Evolutionary conservation across 345 rosid species (phyloP).

Genomic region (Citrus mangshanensis): DNA sequence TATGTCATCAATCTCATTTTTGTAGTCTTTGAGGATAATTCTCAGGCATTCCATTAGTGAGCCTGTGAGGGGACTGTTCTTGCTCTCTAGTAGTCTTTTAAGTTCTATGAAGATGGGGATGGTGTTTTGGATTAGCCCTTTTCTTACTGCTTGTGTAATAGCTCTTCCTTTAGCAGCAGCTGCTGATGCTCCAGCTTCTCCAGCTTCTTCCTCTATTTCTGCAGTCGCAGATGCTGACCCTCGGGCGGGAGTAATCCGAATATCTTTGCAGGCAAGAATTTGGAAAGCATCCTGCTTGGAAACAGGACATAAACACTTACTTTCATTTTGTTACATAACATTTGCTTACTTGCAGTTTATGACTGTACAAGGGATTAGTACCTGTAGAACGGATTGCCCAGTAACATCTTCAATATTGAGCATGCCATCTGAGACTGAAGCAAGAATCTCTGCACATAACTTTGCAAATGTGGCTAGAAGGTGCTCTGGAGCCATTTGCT

Average conservation of each 20-base stretch:
- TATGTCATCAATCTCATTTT: constrained; percentile 89
- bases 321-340: background rate
- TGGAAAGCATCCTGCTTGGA: constrained; percentile 75
- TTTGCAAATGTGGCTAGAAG: constrained; percentile 94
- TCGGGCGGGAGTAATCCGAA: constrained; percentile 53
- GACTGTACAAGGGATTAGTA: constrained; percentile 13
- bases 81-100: constrained; percentile 82
- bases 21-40: constrained; percentile 85
- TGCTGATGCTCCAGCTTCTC: constrained; percentile 37
- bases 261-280: constrained; percentile 87
- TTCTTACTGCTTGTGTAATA: constrained; percentile 84
- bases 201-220: constrained; percentile 59
- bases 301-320: background rate
- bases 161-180: constrained; percentile 77
- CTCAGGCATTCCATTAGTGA: constrained; percentile 93
- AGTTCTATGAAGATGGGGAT: constrained; percentile 95
- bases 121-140: constrained; percentile 87
- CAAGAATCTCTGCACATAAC: constrained; percentile 90
- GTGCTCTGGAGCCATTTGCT: constrained; percentile 98
- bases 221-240: constrained; percentile 53
- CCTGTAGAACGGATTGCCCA: constrained; percentile 91
- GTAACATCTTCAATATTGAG: constrained; percentile 65
- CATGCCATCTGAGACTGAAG: constrained; percentile 90
- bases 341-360: background rate
- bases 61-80: constrained; percentile 87